Evolutionary conservation across 176 grass and related monocot genomes (phyloP).

Genomic region (Carex scoparia): DNA sequence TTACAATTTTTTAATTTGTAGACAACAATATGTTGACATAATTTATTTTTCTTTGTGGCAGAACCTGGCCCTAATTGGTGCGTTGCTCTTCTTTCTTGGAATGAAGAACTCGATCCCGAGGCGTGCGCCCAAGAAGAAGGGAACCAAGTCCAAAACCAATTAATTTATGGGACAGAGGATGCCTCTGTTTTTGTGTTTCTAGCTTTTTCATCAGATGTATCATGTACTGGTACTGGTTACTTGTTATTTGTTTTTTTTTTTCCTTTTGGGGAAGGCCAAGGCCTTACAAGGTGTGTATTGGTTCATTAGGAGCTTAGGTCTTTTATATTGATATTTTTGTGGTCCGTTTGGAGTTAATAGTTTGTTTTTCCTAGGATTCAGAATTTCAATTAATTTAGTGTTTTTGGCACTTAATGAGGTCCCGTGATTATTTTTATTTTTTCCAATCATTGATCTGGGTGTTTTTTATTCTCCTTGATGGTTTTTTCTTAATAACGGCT

Average conservation of each 20-base stretch:
- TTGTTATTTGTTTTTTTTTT: neutral
- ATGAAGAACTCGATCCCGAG: conserved; percentile 88
- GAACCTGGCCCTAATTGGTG: conserved; percentile 80
- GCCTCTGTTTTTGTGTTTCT: conserved; percentile 27
- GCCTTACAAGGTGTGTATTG: conserved; percentile 35
- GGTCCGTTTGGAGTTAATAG: conserved; percentile 15
- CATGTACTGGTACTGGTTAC: conserved; percentile 29
- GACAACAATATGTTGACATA: neutral
- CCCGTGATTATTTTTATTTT: neutral
- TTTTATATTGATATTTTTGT: conserved; percentile 25
- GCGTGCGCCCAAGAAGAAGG: conserved; percentile 59
- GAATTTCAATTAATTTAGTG: conserved; percentile 20
- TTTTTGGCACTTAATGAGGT: conserved; percentile 13
- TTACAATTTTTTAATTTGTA: neutral
- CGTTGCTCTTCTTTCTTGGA: conserved; percentile 78
- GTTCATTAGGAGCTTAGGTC: conserved; percentile 30
- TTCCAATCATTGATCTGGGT: neutral
- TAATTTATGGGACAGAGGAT: conserved; percentile 30
- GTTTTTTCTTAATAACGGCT: neutral
- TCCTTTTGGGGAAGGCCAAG: conserved; percentile 25
- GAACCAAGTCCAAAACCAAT: conserved; percentile 64
- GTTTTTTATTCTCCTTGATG: neutral
- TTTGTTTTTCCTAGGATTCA: conserved; percentile 21
- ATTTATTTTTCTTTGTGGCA: conserved; percentile 23
- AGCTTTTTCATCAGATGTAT: conserved; percentile 25